phyloP scores from a whole-genome alignment of 345 rosid genomes.

The Ceriops tagal region DNA sequence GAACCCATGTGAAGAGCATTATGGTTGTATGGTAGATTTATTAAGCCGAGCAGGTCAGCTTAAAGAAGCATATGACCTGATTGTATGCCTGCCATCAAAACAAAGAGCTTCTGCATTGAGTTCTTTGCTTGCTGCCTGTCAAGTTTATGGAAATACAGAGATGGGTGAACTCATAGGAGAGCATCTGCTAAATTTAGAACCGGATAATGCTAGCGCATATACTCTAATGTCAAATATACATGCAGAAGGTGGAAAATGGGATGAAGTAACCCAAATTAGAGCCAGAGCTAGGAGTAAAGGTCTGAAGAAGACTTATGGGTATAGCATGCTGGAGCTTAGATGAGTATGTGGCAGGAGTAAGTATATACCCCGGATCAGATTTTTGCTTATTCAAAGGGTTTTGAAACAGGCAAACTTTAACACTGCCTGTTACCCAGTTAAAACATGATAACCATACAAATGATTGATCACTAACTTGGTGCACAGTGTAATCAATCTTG shows the following conservation, averaged over 20 bases:
- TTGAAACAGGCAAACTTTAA: no score
- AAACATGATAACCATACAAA: no score
- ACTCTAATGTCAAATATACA: conserved; percentile 26
- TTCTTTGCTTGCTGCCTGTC: conserved; percentile 38
- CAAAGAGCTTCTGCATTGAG: conserved; percentile 23
- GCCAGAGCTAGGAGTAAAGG: conserved; percentile 20
- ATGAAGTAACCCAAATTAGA: conserved; percentile 28
- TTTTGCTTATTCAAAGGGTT: no score
- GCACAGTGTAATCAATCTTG: no score
- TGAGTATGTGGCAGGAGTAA: background rate
- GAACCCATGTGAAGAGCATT: conserved; percentile 26
- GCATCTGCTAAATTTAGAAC: conserved; percentile 24
- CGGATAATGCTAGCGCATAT: conserved; percentile 23
- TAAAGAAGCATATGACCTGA: conserved; percentile 30
- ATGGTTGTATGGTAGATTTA: conserved; percentile 30
- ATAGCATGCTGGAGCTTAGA: conserved; percentile 16
- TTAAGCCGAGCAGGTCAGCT: conserved; percentile 37
- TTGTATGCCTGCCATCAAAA: conserved; percentile 16
- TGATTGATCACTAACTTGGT: no score
- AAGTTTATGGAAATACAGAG: conserved; percentile 17
- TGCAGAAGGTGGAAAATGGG: conserved; percentile 37
- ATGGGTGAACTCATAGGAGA: conserved; percentile 30
- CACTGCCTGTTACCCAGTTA: no score
- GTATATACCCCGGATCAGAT: no score
- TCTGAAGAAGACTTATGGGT: conserved; percentile 21